Evolutionary conservation across 805 yeast genomes (phyloP).

Genomic region (Tetrapisispora nanseiensis): DNA sequence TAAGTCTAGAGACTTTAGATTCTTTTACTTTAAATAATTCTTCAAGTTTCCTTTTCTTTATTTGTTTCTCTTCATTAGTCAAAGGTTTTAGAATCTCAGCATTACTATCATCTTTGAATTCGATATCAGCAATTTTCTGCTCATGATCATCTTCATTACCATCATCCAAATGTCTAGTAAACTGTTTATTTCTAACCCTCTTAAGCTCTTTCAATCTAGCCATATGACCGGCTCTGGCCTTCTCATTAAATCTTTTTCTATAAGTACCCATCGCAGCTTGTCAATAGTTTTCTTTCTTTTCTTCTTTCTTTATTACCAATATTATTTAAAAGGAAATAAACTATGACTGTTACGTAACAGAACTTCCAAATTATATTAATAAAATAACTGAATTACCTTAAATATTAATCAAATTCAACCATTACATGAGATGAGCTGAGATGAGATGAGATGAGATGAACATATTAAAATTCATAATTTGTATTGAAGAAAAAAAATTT

Average conservation of each 20-base stretch:
- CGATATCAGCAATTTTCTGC: slow-evolving; percentile 3
- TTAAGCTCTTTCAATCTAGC: slow-evolving; percentile 66
- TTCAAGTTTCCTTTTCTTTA: slow-evolving; percentile 56
- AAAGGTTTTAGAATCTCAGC: slow-evolving; percentile 54
- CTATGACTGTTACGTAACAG: too few species aligned
- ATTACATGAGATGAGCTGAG: slow-evolving; percentile 4
- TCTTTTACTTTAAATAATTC: slow-evolving; percentile 53
- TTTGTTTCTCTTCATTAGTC: slow-evolving; percentile 51
- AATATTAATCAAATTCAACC: not conserved
- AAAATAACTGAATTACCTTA: not conserved
- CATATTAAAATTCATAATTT: too few species aligned
- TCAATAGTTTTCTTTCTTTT: too few species aligned
- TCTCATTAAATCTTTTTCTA: slow-evolving; percentile 71
- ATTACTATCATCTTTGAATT: slow-evolving; percentile 34
- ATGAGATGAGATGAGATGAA: slow-evolving; percentile 7
- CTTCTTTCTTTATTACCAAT: not conserved
- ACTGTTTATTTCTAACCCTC: slow-evolving; percentile 60
- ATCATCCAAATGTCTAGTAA: slow-evolving; percentile 40
- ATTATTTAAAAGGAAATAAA: too few species aligned
- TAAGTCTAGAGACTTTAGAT: slow-evolving; percentile 56
- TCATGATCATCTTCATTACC: slow-evolving; percentile 21
- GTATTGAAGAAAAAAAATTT: not conserved
- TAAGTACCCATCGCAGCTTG: slow-evolving; percentile 61
- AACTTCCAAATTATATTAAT: too few species aligned
- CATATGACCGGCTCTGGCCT: slow-evolving; percentile 77